A percentile compares a stretch with the other conserved stretches of the same genome.
Evolutionary conservation across 2,329 filamentous ascomycete genomes (phyloP).

Genomic region (Fusarium acutatum): DNA sequence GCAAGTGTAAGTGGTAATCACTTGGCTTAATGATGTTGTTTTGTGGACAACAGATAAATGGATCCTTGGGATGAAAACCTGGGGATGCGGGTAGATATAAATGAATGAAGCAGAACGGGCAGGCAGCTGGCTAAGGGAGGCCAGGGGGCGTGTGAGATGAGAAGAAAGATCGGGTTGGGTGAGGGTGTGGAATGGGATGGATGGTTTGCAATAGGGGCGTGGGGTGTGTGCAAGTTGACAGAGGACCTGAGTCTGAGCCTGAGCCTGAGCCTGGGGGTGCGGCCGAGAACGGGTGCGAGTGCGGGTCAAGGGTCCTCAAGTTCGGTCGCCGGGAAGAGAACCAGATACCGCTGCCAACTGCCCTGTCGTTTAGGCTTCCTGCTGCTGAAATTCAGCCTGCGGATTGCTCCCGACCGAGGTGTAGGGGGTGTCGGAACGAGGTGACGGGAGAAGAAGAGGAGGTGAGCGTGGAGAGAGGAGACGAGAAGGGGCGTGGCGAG

Average conservation of each 20-base stretch:
- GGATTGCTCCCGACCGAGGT: slow-evolving; percentile 19
- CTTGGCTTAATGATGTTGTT: slow-evolving; percentile 25
- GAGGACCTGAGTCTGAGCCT: not conserved
- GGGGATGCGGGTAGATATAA: slow-evolving; percentile 42
- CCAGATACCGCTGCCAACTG: not conserved
- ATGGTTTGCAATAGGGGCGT: slow-evolving; percentile 21
- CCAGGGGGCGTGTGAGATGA: slow-evolving; percentile 31
- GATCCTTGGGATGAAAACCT: slow-evolving; percentile 27
- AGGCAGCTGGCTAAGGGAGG: slow-evolving; percentile 39
- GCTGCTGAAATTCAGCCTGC: slow-evolving; percentile 11
- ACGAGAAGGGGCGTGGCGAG: slow-evolving; percentile 16
- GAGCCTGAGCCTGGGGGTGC: slow-evolving; percentile 10
- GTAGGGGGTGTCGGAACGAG: not conserved
- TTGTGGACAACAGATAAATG: slow-evolving; percentile 30
- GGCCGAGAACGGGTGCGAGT: slow-evolving; percentile 16
- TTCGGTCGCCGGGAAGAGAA: slow-evolving; percentile 26
- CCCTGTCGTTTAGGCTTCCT: slow-evolving; percentile 10
- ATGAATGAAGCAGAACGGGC: slow-evolving; percentile 38
- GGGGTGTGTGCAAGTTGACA: not conserved
- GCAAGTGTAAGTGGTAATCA: slow-evolving; percentile 27
- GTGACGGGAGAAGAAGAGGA: not conserved
- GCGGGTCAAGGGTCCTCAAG: slow-evolving; percentile 27
- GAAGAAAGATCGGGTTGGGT: slow-evolving; percentile 14
- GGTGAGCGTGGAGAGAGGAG: not conserved
- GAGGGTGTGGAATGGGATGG: slow-evolving; percentile 32